These are phyloP conservation scores for Cyanidium caldarium DNA, from an alignment of 23 red algal genomes.

Conservation along the genomic window DNA sequence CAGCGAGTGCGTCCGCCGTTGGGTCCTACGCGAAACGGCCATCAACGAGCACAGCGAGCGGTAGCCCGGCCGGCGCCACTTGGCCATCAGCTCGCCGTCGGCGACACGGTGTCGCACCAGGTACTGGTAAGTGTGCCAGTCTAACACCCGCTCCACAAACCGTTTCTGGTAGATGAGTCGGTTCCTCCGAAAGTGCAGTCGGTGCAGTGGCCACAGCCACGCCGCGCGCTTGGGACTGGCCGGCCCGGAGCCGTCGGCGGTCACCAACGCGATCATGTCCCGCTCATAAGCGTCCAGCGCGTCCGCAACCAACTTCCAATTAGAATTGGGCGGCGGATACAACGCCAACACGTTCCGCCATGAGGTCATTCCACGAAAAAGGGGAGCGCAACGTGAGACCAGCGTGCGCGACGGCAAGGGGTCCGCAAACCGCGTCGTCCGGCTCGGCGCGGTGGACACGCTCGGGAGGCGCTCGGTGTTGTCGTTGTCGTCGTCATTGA, in stretches of 20 bases:
- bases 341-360: neutral
- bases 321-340: neutral
- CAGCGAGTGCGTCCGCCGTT: neutral
- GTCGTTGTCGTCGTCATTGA: neutral
- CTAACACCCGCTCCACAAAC: neutral
- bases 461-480: neutral
- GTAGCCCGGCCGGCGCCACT: slow-evolving; percentile 2
- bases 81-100: slow-evolving; percentile 6
- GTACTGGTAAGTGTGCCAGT: neutral
- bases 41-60: neutral
- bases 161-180: neutral
- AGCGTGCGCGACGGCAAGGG: too few species aligned
- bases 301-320: neutral
- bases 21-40: neutral
- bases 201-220: neutral
- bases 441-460: neutral
- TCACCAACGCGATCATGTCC: too few species aligned
- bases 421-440: too few species aligned
- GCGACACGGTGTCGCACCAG: neutral
- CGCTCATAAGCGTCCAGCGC: neutral
- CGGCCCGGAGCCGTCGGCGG: neutral
- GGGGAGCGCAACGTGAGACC: too few species aligned
- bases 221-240: neutral
- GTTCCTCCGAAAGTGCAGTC: neutral
- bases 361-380: neutral